Evolutionary conservation across 345 rosid genomes (phyloP).

Genomic region (Cardamine chenopodiifolia): DNA sequence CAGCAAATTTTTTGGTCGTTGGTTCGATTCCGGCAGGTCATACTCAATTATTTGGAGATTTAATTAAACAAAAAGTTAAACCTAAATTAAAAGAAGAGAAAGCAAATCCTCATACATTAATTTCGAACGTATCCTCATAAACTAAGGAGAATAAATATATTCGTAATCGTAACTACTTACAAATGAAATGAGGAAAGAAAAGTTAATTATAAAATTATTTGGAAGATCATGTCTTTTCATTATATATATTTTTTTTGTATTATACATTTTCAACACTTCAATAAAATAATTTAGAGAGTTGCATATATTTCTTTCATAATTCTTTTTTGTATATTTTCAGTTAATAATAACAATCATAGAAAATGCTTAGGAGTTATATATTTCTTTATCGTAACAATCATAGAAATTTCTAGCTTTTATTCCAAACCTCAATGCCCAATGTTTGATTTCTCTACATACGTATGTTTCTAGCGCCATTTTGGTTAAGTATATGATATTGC

Average conservation of each 20-base stretch:
- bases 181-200: too few species aligned
- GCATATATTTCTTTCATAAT: background rate
- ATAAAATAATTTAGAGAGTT: too few species aligned
- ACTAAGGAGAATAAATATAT: too few species aligned
- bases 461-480: background rate
- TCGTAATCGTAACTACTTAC: too few species aligned
- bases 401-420: background rate
- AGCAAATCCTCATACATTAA: background rate
- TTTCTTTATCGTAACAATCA: background rate
- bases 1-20: slow-evolving; percentile 46
- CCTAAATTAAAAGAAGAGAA: background rate
- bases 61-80: background rate
- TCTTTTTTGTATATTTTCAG: background rate
- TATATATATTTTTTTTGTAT: too few species aligned
- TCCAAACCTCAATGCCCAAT: background rate
- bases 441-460: background rate
- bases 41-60: background rate
- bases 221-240: background rate
- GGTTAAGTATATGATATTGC: background rate
- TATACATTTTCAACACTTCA: background rate
- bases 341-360: too few species aligned
- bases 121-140: background rate
- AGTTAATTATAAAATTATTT: too few species aligned
- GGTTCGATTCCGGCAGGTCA: slow-evolving; percentile 49
- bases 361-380: too few species aligned